A percentile compares a stretch with the other conserved stretches of the same genome.
These are phyloP conservation scores for Aspergillus clavatus DNA, from an alignment of 2,329 filamentous ascomycete genomes.

Conservation along the genomic window DNA sequence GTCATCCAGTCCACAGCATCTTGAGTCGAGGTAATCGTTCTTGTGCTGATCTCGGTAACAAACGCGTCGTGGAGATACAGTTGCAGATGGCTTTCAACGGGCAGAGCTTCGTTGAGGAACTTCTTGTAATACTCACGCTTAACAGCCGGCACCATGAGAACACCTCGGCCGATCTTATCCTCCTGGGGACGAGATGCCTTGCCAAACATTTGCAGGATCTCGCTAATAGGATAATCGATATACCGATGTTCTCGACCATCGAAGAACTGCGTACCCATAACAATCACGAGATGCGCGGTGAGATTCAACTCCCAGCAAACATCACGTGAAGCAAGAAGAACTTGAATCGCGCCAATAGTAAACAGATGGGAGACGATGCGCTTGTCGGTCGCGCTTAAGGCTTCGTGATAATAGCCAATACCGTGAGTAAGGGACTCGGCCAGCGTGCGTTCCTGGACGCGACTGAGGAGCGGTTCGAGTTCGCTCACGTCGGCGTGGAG, in stretches of 20 bases:
- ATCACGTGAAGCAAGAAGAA: slow-evolving; percentile 76
- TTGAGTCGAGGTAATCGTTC: slow-evolving; percentile 90
- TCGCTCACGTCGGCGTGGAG: slow-evolving; percentile 78
- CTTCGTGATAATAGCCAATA: slow-evolving; percentile 96
- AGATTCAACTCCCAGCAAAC: slow-evolving; percentile 93
- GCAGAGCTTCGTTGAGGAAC: slow-evolving; percentile 91
- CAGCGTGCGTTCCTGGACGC: slow-evolving; percentile 78
- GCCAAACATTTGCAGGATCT: slow-evolving; percentile 96
- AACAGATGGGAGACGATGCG: slow-evolving; percentile 91
- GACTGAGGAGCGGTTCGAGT: slow-evolving; percentile 73
- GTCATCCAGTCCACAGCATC: slow-evolving; percentile 98
- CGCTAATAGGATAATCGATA: slow-evolving; percentile 89
- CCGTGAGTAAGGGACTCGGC: slow-evolving; percentile 88
- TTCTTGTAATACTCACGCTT: slow-evolving; percentile 99
- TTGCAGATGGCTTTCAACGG: slow-evolving; percentile 90
- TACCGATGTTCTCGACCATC: slow-evolving; percentile 96
- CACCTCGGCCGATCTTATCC: slow-evolving; percentile 78
- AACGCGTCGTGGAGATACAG: slow-evolving; percentile 92
- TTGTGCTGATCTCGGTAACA: slow-evolving; percentile 93
- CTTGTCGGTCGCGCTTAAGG: slow-evolving; percentile 81
- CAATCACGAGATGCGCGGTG: slow-evolving; percentile 82
- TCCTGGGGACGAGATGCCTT: slow-evolving; percentile 75
- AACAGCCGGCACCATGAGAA: slow-evolving; percentile 92
- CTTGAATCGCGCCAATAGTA: slow-evolving; percentile 81
- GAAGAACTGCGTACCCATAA: slow-evolving; percentile 98